phyloP scores from a whole-genome alignment of 2,329 filamentous ascomycete genomes.

The Daldinia eschscholtzii region DNA sequence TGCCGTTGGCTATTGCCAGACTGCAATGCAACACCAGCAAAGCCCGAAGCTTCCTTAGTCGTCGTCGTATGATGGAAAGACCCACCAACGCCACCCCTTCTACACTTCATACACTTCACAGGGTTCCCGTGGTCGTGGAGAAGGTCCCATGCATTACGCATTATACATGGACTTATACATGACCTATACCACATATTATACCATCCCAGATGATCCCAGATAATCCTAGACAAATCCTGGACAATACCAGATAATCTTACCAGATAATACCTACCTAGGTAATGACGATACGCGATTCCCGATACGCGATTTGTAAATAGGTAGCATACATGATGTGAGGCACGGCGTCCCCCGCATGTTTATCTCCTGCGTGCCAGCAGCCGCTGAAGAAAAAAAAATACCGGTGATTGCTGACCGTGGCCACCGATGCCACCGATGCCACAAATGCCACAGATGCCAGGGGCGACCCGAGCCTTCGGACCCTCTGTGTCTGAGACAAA shows the following conservation, averaged over 20 bases:
- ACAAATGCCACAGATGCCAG: slow-evolving; percentile 10
- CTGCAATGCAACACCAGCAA: slow-evolving; percentile 45
- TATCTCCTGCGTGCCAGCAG: slow-evolving; percentile 21
- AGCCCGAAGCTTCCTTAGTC: slow-evolving; percentile 38
- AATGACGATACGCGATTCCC: slow-evolving; percentile 3
- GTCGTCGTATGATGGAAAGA: slow-evolving; percentile 40
- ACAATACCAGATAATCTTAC: not conserved
- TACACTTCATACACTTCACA: not conserved
- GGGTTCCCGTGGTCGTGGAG: slow-evolving; percentile 20
- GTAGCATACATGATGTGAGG: slow-evolving; percentile 41
- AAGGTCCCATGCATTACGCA: slow-evolving; percentile 10
- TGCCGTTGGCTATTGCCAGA: slow-evolving; percentile 30
- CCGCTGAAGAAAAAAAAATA: slow-evolving; percentile 15
- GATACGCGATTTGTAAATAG: slow-evolving; percentile 11
- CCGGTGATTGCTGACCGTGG: slow-evolving; percentile 21
- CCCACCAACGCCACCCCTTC: slow-evolving; percentile 14
- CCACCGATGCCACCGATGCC: slow-evolving; percentile 12
- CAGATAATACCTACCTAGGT: not conserved
- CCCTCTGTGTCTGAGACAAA: slow-evolving; percentile 19
- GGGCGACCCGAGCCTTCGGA: slow-evolving; percentile 36
- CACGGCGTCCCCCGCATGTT: slow-evolving; percentile 39
- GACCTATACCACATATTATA: not conserved
- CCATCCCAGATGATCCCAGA: not conserved
- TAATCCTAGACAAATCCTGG: not conserved
- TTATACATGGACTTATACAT: not conserved